Evolutionary conservation across 768 basidiomycete species (phyloP).

Genomic region (Cystoderma amianthinum): DNA sequence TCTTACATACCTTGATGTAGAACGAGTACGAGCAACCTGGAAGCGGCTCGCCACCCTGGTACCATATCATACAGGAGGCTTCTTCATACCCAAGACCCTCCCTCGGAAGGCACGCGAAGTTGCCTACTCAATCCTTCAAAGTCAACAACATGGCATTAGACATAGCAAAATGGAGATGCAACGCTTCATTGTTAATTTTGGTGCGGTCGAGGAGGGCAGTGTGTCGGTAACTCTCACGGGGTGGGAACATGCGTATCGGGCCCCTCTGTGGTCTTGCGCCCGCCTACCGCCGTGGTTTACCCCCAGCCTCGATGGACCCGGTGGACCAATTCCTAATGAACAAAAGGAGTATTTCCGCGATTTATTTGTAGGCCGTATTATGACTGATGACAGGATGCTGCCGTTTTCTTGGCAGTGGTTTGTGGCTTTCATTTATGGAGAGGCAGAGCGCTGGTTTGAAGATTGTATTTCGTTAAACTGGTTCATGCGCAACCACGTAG

Average conservation of each 20-base stretch:
- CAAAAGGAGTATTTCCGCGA: slow-evolving; percentile 14
- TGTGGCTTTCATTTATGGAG: slow-evolving; percentile 17
- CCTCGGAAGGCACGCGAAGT: slow-evolving; percentile 14
- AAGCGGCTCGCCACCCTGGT: slow-evolving; percentile 13
- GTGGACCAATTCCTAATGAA: slow-evolving; percentile 14
- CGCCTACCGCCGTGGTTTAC: slow-evolving; percentile 19
- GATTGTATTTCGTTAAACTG: slow-evolving; percentile 17
- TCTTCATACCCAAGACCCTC: slow-evolving; percentile 17
- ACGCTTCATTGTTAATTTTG: slow-evolving; percentile 17
- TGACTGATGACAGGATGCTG: slow-evolving; percentile 9
- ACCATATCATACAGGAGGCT: slow-evolving; percentile 19
- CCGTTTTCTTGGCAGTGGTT: slow-evolving; percentile 13
- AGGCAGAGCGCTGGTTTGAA: slow-evolving; percentile 23
- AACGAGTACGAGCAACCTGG: slow-evolving; percentile 16
- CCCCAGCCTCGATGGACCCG: slow-evolving; percentile 9
- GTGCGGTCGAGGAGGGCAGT: slow-evolving; percentile 7
- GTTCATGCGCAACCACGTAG: slow-evolving; percentile 13
- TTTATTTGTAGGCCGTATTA: slow-evolving; percentile 11
- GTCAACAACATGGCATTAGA: slow-evolving; percentile 14
- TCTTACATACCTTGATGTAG: slow-evolving; percentile 15
- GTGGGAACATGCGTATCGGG: slow-evolving; percentile 20
- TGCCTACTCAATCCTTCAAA: slow-evolving; percentile 14
- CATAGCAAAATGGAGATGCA: slow-evolving; percentile 22
- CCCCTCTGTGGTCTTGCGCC: slow-evolving; percentile 23
- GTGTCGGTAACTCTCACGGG: slow-evolving; percentile 13